Evolutionary conservation across 2,329 filamentous ascomycete species (phyloP).

Genomic region (Fusarium duplospermum): DNA sequence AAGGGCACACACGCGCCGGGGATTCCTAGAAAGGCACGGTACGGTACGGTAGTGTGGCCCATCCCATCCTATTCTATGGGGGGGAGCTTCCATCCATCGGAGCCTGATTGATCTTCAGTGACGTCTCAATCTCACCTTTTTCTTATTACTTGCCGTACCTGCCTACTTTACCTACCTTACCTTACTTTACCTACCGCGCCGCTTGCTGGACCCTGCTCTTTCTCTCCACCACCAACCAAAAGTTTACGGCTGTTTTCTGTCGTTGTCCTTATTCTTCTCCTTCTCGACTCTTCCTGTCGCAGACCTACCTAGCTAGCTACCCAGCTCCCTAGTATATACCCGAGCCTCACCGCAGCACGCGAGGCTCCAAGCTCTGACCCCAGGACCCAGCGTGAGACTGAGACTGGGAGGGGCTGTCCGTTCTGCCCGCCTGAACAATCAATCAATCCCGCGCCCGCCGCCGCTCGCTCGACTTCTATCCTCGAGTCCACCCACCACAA

Average conservation of each 20-base stretch:
- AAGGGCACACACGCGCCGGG: neutral
- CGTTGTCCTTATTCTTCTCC: neutral
- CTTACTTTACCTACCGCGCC: conserved; percentile 11
- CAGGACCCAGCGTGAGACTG: neutral
- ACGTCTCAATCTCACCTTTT: conserved; percentile 35
- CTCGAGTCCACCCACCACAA: conserved; percentile 37
- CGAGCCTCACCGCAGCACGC: conserved; percentile 7
- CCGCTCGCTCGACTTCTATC: conserved; percentile 26
- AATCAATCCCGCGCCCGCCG: conserved; percentile 32
- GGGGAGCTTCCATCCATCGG: conserved; percentile 24
- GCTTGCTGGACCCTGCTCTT: conserved; percentile 32
- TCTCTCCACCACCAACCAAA: conserved; percentile 9
- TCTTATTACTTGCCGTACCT: conserved; percentile 1
- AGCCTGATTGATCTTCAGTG: conserved; percentile 43
- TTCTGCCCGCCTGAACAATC: conserved; percentile 26
- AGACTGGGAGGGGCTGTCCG: conserved; percentile 34
- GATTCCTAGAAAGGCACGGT: neutral
- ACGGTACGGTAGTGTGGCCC: conserved; percentile 1
- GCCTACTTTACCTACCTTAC: neutral
- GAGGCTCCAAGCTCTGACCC: neutral
- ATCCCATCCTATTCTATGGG: conserved; percentile 4
- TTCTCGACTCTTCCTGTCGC: neutral
- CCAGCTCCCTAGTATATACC: neutral
- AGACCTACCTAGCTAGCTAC: neutral
- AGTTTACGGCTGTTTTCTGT: conserved; percentile 9